A percentile compares a stretch with the other conserved stretches of the same genome.
phyloP scores from a whole-genome alignment of 2,329 filamentous ascomycete species.

The Sclerotiophoma versabilis region DNA sequence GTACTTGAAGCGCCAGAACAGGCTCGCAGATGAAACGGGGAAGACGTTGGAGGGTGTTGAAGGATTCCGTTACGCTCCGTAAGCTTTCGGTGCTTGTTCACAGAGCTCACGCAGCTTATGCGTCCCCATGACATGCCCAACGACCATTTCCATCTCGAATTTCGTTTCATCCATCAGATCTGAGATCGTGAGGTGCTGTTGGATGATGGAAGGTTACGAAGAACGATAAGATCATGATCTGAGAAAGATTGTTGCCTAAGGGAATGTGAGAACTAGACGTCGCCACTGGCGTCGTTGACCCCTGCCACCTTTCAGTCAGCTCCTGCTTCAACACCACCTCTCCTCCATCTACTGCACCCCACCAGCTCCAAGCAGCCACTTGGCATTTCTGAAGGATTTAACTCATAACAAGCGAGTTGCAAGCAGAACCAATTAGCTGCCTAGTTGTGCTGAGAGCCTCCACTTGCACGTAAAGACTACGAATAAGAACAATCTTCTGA shows the following conservation, averaged over 20 bases:
- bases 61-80: conserved; percentile 37
- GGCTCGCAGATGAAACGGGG: conserved; percentile 32
- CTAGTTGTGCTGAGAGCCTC: no score
- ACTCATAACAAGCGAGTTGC: no score
- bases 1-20: conserved; percentile 31
- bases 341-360: no score
- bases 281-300: not conserved
- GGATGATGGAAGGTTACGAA: not conserved
- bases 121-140: not conserved
- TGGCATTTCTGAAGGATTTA: no score
- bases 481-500: no score
- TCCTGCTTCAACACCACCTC: not conserved
- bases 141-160: not conserved
- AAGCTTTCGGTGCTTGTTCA: not conserved
- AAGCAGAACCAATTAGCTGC: no score
- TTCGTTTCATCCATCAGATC: no score
- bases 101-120: not conserved
- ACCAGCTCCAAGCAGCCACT: no score
- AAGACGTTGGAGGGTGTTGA: conserved; percentile 36
- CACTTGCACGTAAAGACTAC: no score
- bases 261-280: no score
- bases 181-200: not conserved
- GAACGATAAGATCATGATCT: not conserved
- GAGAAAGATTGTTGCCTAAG: no score
- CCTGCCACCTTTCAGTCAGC: not conserved